Percentiles rank a stretch among this genome's conserved stretches.
These are phyloP conservation scores for Kernera saxatilis DNA, from an alignment of 345 rosid species.

Conservation along the genomic window DNA sequence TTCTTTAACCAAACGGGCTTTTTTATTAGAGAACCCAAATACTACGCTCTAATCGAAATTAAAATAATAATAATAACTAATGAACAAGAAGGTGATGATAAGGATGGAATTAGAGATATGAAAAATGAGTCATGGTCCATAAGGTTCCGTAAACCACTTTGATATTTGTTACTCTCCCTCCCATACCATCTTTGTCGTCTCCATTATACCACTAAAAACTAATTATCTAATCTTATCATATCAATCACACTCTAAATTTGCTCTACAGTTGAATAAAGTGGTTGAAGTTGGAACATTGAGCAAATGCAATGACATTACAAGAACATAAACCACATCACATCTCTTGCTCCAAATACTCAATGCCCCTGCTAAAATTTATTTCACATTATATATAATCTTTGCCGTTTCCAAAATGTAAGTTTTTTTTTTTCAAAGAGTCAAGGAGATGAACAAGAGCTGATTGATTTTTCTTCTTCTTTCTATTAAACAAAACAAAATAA, in stretches of 20 bases:
- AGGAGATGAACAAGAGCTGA: not conserved
- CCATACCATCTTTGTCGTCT: not conserved
- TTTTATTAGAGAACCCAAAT: not conserved
- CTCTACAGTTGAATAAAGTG: too few relatives aligned
- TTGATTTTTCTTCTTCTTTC: not conserved
- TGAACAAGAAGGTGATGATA: not conserved
- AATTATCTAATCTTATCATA: too few relatives aligned
- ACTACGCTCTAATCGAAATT: not conserved
- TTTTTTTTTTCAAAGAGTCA: not conserved
- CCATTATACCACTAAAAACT: not conserved
- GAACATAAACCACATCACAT: too few relatives aligned
- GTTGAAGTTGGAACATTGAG: not conserved
- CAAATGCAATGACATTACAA: not conserved
- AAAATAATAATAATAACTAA: not conserved
- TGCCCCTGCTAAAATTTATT: not conserved
- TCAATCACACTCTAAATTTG: too few relatives aligned
- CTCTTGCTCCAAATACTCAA: too few relatives aligned
- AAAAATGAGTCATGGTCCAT: constrained; percentile 8
- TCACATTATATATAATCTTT: not conserved
- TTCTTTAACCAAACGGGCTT: not conserved
- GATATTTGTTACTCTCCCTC: not conserved
- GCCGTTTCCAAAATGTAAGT: not conserved
- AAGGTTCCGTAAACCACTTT: constrained; percentile 13
- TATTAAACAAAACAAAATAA: not conserved
- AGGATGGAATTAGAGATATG: not conserved